Evolutionary conservation across 495 filamentous ascomycete species (phyloP).

Genomic region (Penicillium paxilli): DNA sequence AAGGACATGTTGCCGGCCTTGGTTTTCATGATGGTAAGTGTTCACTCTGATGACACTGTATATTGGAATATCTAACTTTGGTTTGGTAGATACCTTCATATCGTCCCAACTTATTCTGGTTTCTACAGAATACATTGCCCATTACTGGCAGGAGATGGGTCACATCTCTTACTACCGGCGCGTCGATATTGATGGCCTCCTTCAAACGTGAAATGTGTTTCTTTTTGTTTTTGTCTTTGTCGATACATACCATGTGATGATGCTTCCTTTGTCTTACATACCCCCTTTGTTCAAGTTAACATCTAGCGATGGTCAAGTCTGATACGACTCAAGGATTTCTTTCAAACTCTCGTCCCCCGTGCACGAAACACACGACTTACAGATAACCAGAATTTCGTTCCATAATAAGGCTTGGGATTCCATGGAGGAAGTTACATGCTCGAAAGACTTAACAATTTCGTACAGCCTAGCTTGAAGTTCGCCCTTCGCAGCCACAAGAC

Average conservation of each 20-base stretch:
- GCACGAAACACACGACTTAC: no score
- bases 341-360: no score
- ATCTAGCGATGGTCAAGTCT: background rate
- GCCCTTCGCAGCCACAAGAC: no score
- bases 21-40: constrained; percentile 68
- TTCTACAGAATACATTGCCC: constrained; percentile 72
- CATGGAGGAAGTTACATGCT: no score
- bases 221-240: background rate
- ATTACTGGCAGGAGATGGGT: constrained; percentile 78
- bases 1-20: constrained; percentile 71
- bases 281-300: constrained; percentile 4
- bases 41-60: background rate
- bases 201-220: constrained; percentile 50
- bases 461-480: no score
- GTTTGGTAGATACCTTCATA: constrained; percentile 64
- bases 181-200: constrained; percentile 75
- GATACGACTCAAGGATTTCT: background rate
- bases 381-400: no score
- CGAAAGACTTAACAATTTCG: no score
- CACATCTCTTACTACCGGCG: constrained; percentile 81
- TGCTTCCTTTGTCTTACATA: constrained; percentile 4
- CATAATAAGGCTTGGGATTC: no score
- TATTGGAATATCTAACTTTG: background rate
- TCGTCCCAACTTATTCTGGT: constrained; percentile 75
- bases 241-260: background rate